phyloP scores from a whole-genome alignment of 1,139 yeast genomes.

The Eremothecium cymbalariae region DNA sequence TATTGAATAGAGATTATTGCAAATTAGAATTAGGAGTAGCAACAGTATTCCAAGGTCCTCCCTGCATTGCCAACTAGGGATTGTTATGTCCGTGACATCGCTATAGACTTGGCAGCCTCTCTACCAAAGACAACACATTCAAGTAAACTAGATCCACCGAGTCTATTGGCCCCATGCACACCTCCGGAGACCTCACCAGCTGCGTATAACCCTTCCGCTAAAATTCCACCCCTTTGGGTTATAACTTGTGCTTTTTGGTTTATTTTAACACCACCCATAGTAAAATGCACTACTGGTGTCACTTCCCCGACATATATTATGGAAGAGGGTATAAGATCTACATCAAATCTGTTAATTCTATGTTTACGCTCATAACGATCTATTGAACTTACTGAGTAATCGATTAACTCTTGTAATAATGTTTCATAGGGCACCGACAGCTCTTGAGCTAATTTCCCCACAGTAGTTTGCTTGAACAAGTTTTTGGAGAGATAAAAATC shows the following conservation, averaged over 20 bases:
- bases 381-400: slow-evolving; percentile 36
- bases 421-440: slow-evolving; percentile 33
- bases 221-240: slow-evolving; percentile 33
- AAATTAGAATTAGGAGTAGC: too few species aligned
- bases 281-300: slow-evolving; percentile 74
- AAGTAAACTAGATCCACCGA: slow-evolving; percentile 68
- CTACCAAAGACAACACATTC: slow-evolving; percentile 81
- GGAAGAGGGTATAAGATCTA: slow-evolving; percentile 20
- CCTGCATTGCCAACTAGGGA: too few species aligned
- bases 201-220: slow-evolving; percentile 58
- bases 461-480: slow-evolving; percentile 46
- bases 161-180: slow-evolving; percentile 69
- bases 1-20: background rate
- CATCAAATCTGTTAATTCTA: slow-evolving; percentile 30
- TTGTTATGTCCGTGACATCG: too few species aligned
- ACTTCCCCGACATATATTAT: slow-evolving; percentile 36
- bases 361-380: slow-evolving; percentile 30
- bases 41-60: too few species aligned
- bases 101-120: slow-evolving; percentile 33
- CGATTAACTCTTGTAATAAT: slow-evolving; percentile 40
- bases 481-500: slow-evolving; percentile 62
- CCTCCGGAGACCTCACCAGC: slow-evolving; percentile 83
- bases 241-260: slow-evolving; percentile 52
- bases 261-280: slow-evolving; percentile 79
- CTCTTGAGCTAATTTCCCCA: slow-evolving; percentile 44